A percentile compares a stretch with the other conserved stretches of the same genome.
These are phyloP conservation scores for Tieghemostelium lacteum DNA, from an alignment of 78 protist genomes.

Conservation along the genomic window DNA sequence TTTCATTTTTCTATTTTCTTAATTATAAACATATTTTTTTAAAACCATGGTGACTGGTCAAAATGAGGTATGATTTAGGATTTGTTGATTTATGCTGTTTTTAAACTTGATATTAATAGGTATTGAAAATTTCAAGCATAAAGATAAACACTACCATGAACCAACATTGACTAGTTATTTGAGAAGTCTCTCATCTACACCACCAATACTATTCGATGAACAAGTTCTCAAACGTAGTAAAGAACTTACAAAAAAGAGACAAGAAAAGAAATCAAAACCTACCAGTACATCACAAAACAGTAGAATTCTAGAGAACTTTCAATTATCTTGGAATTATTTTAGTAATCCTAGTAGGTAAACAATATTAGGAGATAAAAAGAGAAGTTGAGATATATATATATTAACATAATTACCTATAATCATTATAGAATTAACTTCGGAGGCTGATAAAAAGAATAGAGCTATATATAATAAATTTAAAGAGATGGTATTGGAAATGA, in stretches of 20 bases:
- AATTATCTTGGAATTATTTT: constrained; percentile 67
- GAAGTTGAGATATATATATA: background rate
- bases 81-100: too few species aligned
- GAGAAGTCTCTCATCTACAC: constrained; percentile 1
- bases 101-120: too few species aligned
- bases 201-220: constrained; percentile 17
- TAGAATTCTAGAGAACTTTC: constrained; percentile 34
- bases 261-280: constrained; percentile 42
- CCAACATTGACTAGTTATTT: constrained; percentile 1
- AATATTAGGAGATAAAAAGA: background rate
- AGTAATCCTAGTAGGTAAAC: constrained; percentile 22
- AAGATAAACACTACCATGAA: too few species aligned
- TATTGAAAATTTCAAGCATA: too few species aligned
- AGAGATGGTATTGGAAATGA: constrained; percentile 43
- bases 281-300: background rate
- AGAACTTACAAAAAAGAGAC: constrained; percentile 24
- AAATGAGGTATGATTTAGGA: too few species aligned
- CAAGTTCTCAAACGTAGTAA: constrained; percentile 15
- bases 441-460: constrained; percentile 50
- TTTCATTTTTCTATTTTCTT: too few species aligned
- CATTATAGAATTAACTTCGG: constrained; percentile 11
- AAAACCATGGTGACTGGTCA: too few species aligned
- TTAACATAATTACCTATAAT: too few species aligned
- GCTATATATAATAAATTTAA: constrained; percentile 30
- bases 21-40: too few species aligned